Percentiles rank a stretch among this genome's conserved stretches.
Evolutionary conservation across 768 basidiomycete species (phyloP).

Genomic region (Mycena albidolilacea): DNA sequence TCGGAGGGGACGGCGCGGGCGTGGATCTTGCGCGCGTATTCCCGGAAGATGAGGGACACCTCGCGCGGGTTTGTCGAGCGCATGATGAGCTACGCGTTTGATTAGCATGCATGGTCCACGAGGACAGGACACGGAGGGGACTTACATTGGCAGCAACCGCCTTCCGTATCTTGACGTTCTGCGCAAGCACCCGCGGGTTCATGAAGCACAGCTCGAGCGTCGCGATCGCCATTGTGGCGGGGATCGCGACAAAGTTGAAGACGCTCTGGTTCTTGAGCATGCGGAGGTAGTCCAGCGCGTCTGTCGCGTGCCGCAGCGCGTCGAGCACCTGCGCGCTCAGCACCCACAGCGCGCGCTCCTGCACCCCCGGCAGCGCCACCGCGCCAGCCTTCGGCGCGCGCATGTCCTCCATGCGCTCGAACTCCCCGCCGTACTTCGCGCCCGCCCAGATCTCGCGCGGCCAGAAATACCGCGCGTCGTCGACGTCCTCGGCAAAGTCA

Average conservation of each 20-base stretch:
- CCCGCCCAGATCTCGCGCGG: conserved; percentile 92
- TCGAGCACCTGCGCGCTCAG: conserved; percentile 93
- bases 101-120: not conserved
- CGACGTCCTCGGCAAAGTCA: conserved; percentile 93
- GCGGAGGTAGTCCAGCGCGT: conserved; percentile 91
- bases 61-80: conserved; percentile 92
- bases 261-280: conserved; percentile 91
- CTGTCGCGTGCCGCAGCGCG: conserved; percentile 86
- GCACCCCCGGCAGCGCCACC: conserved; percentile 53
- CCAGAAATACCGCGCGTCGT: conserved; percentile 93
- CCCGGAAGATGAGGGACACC: conserved; percentile 89
- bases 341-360: conserved; percentile 79
- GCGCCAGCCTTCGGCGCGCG: conserved; percentile 52
- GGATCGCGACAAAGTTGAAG: conserved; percentile 97
- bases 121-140: not conserved
- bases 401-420: conserved; percentile 81
- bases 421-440: conserved; percentile 65
- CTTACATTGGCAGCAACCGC: conserved; percentile 88
- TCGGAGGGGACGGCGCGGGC: conserved; percentile 83
- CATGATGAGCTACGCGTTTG: conserved; percentile 82
- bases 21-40: conserved; percentile 88
- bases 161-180: conserved; percentile 96
- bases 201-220: conserved; percentile 94
- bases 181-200: conserved; percentile 88
- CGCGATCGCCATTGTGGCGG: conserved; percentile 95